Conservation (phyloP, 1,284 basidiomycete genomes). For the Anthracocystis setariae region DNA sequence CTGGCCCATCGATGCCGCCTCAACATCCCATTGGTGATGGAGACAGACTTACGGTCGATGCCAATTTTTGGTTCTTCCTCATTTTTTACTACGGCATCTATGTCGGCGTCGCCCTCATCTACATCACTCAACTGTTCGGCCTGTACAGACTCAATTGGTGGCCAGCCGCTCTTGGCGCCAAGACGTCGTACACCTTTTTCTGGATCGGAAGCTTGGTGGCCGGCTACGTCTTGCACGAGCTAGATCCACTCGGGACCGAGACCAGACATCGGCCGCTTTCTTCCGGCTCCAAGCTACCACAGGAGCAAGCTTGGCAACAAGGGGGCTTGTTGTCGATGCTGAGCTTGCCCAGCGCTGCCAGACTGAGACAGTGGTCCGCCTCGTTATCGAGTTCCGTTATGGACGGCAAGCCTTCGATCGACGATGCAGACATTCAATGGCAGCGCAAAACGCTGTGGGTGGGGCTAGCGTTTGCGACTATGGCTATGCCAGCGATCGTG, state of each 20-base stretch:
- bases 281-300: not conserved
- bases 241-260: constrained; percentile 49
- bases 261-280: constrained; percentile 18
- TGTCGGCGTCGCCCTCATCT: constrained; percentile 69
- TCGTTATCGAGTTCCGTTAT: not conserved
- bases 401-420: constrained; percentile 27
- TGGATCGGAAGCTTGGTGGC: constrained; percentile 70
- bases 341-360: constrained; percentile 20
- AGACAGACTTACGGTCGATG: constrained; percentile 49
- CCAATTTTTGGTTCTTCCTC: constrained; percentile 67
- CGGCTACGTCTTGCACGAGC: constrained; percentile 70
- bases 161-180: constrained; percentile 70
- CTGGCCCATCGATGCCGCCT: not conserved
- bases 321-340: constrained; percentile 6
- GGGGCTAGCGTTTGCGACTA: constrained; percentile 71
- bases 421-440: constrained; percentile 70
- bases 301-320: constrained; percentile 1
- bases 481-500: constrained; percentile 72
- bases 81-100: constrained; percentile 67
- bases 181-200: constrained; percentile 71
- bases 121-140: constrained; percentile 73
- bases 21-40: constrained; percentile 16
- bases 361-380: constrained; percentile 20
- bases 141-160: constrained; percentile 71
- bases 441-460: constrained; percentile 74